phyloP scores from a whole-genome alignment of 2,329 filamentous ascomycete genomes.

The Fusarium sp. region DNA sequence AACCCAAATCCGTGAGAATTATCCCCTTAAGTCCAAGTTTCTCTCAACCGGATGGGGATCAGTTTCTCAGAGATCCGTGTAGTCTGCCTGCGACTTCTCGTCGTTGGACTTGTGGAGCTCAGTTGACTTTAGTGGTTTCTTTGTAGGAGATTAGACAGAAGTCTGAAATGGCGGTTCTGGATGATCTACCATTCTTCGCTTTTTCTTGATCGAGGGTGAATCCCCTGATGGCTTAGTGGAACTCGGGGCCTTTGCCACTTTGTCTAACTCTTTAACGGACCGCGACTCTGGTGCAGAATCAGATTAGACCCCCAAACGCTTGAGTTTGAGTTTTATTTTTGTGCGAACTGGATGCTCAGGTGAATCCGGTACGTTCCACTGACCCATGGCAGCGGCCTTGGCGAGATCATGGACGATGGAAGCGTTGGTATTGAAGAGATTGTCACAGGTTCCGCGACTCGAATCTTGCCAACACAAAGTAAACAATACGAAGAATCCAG shows the following conservation, averaged over 20 bases:
- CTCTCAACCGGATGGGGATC: no score
- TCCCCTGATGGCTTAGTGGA: not conserved
- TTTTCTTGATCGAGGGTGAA: conserved; percentile 29
- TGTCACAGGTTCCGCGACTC: no score
- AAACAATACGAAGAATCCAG: no score
- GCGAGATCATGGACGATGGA: no score
- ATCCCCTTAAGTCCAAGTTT: no score
- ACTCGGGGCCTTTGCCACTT: not conserved
- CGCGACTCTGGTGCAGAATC: not conserved
- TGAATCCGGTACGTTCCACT: conserved; percentile 62
- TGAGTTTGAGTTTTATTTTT: conserved; percentile 35
- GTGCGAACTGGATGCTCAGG: conserved; percentile 43
- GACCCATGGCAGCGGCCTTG: no score
- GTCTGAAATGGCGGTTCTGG: conserved; percentile 24
- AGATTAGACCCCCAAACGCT: conserved; percentile 15
- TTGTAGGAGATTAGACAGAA: conserved; percentile 67
- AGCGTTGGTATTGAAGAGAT: no score
- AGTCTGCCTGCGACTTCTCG: conserved; percentile 88
- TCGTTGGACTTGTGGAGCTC: conserved; percentile 84
- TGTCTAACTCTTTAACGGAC: not conserved
- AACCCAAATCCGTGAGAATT: no score
- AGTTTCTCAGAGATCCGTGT: no score
- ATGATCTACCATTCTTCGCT: conserved; percentile 41
- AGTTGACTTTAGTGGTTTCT: conserved; percentile 67
- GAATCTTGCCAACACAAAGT: no score